Conservation (phyloP, 306 rosid species). For the Luffa aegyptiaca region DNA sequence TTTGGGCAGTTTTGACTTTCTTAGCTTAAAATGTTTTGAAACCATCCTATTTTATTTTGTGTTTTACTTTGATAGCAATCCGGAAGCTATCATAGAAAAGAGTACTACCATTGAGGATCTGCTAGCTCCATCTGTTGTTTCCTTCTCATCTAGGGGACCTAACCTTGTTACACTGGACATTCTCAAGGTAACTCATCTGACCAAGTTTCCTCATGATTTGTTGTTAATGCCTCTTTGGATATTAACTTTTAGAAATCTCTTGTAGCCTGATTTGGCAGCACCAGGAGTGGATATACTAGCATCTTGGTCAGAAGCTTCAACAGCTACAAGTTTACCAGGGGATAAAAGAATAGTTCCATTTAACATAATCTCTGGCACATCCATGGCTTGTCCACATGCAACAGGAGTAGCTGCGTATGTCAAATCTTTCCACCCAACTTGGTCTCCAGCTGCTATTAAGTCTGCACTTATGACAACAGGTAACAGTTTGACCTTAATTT, state of each 20-base stretch:
- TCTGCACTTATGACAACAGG: conserved; percentile 27
- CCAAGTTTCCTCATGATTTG: not conserved
- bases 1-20: not conserved
- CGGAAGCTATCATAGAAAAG: conserved; percentile 12
- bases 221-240: not conserved
- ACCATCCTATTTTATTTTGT: not conserved
- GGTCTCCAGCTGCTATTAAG: conserved; percentile 34
- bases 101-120: conserved; percentile 12
- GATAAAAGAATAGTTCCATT: conserved; percentile 13
- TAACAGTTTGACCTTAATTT: not conserved
- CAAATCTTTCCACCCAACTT: conserved; percentile 21
- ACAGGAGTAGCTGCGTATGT: conserved; percentile 24
- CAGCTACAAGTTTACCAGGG: not conserved
- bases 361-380: conserved; percentile 26
- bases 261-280: conserved; percentile 26
- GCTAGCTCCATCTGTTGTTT: conserved; percentile 21
- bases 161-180: conserved; percentile 13
- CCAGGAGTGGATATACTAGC: conserved; percentile 28
- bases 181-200: conserved; percentile 9
- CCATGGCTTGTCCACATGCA: conserved; percentile 34
- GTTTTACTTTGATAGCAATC: conserved; percentile 1
- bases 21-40: not conserved
- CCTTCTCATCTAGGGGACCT: conserved; percentile 29
- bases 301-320: conserved; percentile 13
- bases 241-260: not conserved